Evolutionary conservation across 768 basidiomycete genomes (phyloP), one percentile per base, ranked within the genome.

Genomic region (Amanita rubescens): DNA sequence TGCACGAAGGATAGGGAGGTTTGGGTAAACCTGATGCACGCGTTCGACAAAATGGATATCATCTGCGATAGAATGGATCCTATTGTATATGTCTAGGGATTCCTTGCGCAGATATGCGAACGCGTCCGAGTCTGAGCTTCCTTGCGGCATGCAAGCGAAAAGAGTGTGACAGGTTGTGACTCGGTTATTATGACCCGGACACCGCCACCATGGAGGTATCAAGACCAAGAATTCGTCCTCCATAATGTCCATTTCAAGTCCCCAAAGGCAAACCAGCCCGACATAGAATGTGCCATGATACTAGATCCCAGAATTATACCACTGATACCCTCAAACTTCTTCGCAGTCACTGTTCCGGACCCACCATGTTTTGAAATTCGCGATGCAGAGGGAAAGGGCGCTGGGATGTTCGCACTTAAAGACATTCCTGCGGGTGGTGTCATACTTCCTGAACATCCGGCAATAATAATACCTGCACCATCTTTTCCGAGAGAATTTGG

Each of bases 51-150:
- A 97, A 0, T 55, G 57, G 12, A 84, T 75, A 60, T 97, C 95
- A 52, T 87, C 80, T 3, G 74, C 73, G 51, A 98, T 87, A 6
- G 93, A 95, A 58, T 90, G 90, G 1, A 97, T 64, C 9, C 95
- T 84, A 63, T 94, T 93, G 73, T 81, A 94, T 20, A 93, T 72
- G 64, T 92, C 90, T 20, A 83, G 67, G 5, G 83, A 82, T 58
- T 89, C 85, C 58, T 75, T 81, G 9, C 86, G 79, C 32, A 90
- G 71, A 45, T 79, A 71, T 5, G 74, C 71, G 38, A 85, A 65
- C 14, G 71, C 63, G 48, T 71, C 50, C 24, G 3, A 22, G 8
- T 37, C 33, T 27, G n/a, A 17, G n/a, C n/a, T n/a, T n/a, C n/a
- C n/a, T n/a, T n/a, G n/a, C n/a, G n/a, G n/a, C n/a, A n/a, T n/a